phyloP scores from a whole-genome alignment of 805 yeast genomes.

The Suhomyces prunicola region DNA sequence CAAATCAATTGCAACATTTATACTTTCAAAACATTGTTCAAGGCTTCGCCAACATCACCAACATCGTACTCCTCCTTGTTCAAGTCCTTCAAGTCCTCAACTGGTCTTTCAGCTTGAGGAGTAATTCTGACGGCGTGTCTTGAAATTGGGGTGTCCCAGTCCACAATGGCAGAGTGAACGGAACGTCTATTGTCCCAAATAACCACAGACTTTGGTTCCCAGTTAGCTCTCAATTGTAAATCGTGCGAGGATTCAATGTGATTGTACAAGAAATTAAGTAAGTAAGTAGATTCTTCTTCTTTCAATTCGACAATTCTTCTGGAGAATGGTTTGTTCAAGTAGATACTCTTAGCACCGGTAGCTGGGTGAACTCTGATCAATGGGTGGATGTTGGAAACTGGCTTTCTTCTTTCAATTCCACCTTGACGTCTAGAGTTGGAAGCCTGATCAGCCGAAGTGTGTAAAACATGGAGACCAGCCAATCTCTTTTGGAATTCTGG shows the following conservation, averaged over 20 bases:
- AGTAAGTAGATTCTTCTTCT: slow-evolving; percentile 30
- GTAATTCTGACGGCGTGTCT: slow-evolving; percentile 37
- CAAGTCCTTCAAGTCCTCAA: slow-evolving; percentile 35
- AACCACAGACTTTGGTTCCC: slow-evolving; percentile 37
- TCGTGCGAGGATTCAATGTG: slow-evolving; percentile 34
- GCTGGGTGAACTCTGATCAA: slow-evolving; percentile 35
- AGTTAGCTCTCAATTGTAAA: slow-evolving; percentile 34
- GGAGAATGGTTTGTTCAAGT: slow-evolving; percentile 33
- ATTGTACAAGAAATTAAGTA: slow-evolving; percentile 28
- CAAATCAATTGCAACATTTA: slow-evolving; percentile 1
- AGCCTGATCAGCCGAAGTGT: slow-evolving; percentile 34
- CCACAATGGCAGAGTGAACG: slow-evolving; percentile 35
- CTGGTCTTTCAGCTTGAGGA: slow-evolving; percentile 39
- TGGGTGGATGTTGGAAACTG: slow-evolving; percentile 35
- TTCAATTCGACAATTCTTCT: slow-evolving; percentile 34
- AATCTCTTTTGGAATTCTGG: slow-evolving; percentile 32
- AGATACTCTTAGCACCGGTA: slow-evolving; percentile 29
- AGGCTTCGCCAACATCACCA: slow-evolving; percentile 32
- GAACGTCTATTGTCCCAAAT: slow-evolving; percentile 36
- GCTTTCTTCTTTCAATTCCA: slow-evolving; percentile 31
- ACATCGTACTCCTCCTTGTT: slow-evolving; percentile 34
- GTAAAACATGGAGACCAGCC: slow-evolving; percentile 32
- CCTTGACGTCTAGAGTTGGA: slow-evolving; percentile 25
- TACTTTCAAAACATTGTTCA: slow-evolving; percentile 13
- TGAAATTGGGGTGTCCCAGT: slow-evolving; percentile 33